Conservation (phyloP, 352 stramenopile genomes). For the Globisporangium nagaii region DNA sequence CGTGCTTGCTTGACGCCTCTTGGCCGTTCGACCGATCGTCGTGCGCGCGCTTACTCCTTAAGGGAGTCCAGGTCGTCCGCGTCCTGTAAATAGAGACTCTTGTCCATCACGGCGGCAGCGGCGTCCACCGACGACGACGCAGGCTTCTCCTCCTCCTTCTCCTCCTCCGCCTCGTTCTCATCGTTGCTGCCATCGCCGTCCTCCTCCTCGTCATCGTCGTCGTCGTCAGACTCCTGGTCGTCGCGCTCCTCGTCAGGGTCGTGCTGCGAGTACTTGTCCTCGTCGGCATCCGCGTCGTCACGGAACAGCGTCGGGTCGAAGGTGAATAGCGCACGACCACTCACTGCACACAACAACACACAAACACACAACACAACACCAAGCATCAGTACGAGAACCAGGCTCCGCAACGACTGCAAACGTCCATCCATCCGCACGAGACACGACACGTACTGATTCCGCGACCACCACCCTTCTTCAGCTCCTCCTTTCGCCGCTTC, state of each 20-base stretch:
- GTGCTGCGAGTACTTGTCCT: slow-evolving; percentile 77
- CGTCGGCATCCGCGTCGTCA: slow-evolving; percentile 86
- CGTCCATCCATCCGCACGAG: too few relatives aligned
- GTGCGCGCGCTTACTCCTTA: slow-evolving; percentile 49
- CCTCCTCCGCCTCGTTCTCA: slow-evolving; percentile 30
- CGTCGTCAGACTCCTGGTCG: slow-evolving; percentile 16
- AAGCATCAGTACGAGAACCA: slow-evolving; percentile 3
- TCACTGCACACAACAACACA: slow-evolving; percentile 47
- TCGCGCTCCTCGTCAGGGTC: slow-evolving; percentile 37
- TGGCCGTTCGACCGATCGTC: background rate
- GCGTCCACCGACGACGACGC: slow-evolving; percentile 32
- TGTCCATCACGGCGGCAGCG: slow-evolving; percentile 68
- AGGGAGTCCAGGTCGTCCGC: slow-evolving; percentile 69
- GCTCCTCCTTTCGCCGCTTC: slow-evolving; percentile 79
- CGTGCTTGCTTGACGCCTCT: slow-evolving; percentile 12
- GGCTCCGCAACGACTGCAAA: background rate
- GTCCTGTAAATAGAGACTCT: slow-evolving; percentile 81
- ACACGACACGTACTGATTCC: slow-evolving; percentile 69
- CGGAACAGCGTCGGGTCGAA: slow-evolving; percentile 89
- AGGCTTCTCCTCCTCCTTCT: slow-evolving; percentile 46
- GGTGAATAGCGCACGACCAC: slow-evolving; percentile 88
- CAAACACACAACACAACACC: slow-evolving; percentile 13
- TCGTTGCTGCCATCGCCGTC: slow-evolving; percentile 12
- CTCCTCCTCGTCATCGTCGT: slow-evolving; percentile 74
- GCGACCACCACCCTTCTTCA: slow-evolving; percentile 80